Evolutionary conservation across 2,329 filamentous ascomycete genomes (phyloP), one percentile per base, ranked within the genome.

Genomic region (Fusarium brachygibbosum): DNA sequence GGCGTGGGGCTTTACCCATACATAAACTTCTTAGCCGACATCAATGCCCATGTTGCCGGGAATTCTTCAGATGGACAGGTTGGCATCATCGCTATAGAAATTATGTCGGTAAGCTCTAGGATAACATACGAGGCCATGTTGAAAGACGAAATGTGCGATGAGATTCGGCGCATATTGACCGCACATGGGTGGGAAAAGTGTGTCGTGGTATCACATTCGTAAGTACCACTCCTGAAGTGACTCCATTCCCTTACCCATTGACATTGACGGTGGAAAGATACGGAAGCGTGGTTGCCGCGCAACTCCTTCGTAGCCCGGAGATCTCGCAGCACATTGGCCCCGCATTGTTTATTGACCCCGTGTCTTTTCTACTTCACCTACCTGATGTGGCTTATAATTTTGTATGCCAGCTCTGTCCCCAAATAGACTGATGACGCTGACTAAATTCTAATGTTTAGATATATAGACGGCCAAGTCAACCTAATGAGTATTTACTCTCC

Each of bases 341-440:
- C 0, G 76, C 85, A 4, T 71, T 90, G 0, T 80, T 90, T 25
- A 81, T 90, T 32, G 88, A 90, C 71, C 88, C 88, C 0, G 86
- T 90, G 1, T 85, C 85, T 0, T 83, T 90, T 46, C 76, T 89
- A 2, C 78, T 90, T 4, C 87, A 90, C 73, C 82, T 89, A 11
- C 87, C 88, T 6, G 85, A 89, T 66, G 86, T 90, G 11, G 86
- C 87, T 3, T 90, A 87, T 75, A 91, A 90, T 69, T 90, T 90
- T 74, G 75, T 76, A 61, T 6, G 57, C 19, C 4, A n/a, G 2
- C n/a, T 11, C 6, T 14, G 3, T 52, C 32, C n/a, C n/a, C n/a
- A n/a, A n/a, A n/a, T 2, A n/a, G 11, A 14, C 16, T 38, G 7
- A 37, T 2, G 17, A 51, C 11, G 42, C 19, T 45, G 5, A 23